A percentile compares a stretch with the other conserved stretches of the same genome.
Evolutionary conservation across 495 filamentous ascomycete genomes (phyloP).

Genomic region (Penicillium fimorum): DNA sequence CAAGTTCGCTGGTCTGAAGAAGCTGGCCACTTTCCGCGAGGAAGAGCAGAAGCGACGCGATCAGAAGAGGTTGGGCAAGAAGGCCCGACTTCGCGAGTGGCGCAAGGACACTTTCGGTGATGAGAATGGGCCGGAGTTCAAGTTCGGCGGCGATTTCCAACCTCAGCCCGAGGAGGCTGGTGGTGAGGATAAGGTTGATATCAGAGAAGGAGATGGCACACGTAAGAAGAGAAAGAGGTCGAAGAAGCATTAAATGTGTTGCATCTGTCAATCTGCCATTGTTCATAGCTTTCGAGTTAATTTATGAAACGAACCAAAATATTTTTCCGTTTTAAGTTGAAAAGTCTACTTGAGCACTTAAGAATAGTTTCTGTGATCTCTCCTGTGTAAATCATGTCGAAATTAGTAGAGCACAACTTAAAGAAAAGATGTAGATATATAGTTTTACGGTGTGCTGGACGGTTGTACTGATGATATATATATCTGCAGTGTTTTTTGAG

Average conservation of each 20-base stretch:
- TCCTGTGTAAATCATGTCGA: not conserved
- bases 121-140: conserved; percentile 56
- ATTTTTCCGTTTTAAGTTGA: not conserved
- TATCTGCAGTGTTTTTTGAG: not conserved
- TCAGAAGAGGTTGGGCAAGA: conserved; percentile 85
- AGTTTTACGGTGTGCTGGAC: too few species aligned
- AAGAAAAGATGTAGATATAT: not conserved
- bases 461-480: not conserved
- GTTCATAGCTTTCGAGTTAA: conserved; percentile 11
- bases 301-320: not conserved
- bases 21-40: conserved; percentile 86
- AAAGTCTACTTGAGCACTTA: too few species aligned
- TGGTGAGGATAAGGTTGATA: conserved; percentile 41
- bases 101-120: conserved; percentile 87
- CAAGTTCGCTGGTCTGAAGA: conserved; percentile 89
- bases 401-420: not conserved
- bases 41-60: conserved; percentile 83
- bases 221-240: conserved; percentile 52
- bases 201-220: conserved; percentile 43
- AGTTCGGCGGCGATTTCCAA: conserved; percentile 27
- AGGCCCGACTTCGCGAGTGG: conserved; percentile 86
- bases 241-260: conserved; percentile 41
- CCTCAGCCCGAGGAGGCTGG: conserved; percentile 23
- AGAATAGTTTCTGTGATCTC: not conserved
- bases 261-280: conserved; percentile 2